A percentile compares a stretch with the other conserved stretches of the same genome.
Conservation (phyloP, 768 basidiomycete species). For the Trametopsis cervina region DNA sequence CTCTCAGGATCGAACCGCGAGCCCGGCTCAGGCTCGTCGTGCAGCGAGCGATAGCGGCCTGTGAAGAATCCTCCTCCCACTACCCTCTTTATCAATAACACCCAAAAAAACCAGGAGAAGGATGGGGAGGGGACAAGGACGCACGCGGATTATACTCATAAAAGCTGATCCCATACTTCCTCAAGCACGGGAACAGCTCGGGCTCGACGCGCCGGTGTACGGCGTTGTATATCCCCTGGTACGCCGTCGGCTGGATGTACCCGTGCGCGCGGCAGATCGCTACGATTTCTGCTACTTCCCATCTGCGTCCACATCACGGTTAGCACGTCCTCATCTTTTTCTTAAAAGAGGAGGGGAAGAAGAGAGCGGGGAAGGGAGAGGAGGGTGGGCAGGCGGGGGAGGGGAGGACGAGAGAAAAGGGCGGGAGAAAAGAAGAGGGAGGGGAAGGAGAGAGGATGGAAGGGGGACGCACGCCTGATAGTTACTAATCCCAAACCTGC, state of each 20-base stretch:
- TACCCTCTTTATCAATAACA: slow-evolving; percentile 5
- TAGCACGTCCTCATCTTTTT: not conserved
- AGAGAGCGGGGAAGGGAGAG: too few relatives aligned
- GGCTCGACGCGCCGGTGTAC: slow-evolving; percentile 32
- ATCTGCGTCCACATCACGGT: slow-evolving; percentile 9
- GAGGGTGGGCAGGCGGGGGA: slow-evolving; percentile 16
- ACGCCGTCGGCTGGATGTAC: slow-evolving; percentile 42
- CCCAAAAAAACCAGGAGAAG: not conserved
- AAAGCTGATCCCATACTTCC: slow-evolving; percentile 35
- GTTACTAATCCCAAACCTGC: slow-evolving; percentile 39
- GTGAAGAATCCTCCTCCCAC: slow-evolving; percentile 37
- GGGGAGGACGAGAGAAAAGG: too few relatives aligned
- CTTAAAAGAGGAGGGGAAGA: not conserved
- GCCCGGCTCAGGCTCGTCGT: slow-evolving; percentile 39
- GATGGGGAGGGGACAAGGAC: too few relatives aligned
- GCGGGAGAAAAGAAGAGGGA: not conserved
- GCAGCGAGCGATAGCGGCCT: slow-evolving; percentile 27
- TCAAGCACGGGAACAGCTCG: slow-evolving; percentile 36
- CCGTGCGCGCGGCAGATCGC: slow-evolving; percentile 34
- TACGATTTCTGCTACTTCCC: slow-evolving; percentile 41
- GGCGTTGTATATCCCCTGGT: slow-evolving; percentile 42
- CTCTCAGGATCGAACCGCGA: slow-evolving; percentile 48
- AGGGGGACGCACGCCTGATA: slow-evolving; percentile 31
- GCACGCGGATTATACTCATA: slow-evolving; percentile 35
- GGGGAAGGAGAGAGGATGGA: too few relatives aligned